A percentile compares a stretch with the other conserved stretches of the same genome.
phyloP scores from a whole-genome alignment of 2,329 filamentous ascomycete species.

The Paradendryphiella salina region DNA sequence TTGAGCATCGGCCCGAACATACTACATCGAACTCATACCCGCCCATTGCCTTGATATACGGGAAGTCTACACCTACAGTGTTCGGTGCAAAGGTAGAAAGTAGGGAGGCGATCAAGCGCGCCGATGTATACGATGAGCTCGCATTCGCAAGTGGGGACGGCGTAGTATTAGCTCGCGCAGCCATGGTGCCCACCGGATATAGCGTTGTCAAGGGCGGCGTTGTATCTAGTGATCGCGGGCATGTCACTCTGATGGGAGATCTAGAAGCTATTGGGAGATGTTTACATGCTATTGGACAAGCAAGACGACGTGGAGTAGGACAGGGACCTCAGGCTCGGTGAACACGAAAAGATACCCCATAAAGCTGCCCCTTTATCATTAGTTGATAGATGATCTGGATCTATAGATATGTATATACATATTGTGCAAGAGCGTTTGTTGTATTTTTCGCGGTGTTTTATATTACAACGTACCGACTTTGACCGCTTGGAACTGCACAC shows the following conservation, averaged over 20 bases:
- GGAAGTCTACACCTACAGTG: conserved; percentile 83
- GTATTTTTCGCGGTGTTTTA: no score
- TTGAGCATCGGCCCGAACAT: conserved; percentile 64
- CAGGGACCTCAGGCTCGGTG: conserved; percentile 48
- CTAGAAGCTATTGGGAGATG: conserved; percentile 77
- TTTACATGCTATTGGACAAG: conserved; percentile 68
- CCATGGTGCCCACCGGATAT: conserved; percentile 84
- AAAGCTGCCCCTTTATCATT: not conserved
- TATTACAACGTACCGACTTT: no score
- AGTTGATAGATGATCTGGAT: not conserved
- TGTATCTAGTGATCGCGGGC: conserved; percentile 79
- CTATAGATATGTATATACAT: not conserved
- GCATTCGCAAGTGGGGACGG: conserved; percentile 87
- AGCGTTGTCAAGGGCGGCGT: conserved; percentile 71
- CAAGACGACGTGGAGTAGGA: conserved; percentile 74
- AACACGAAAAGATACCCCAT: conserved; percentile 54
- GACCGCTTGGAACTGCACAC: no score
- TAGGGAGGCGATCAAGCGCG: conserved; percentile 71
- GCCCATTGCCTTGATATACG: conserved; percentile 80
- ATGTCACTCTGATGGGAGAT: conserved; percentile 86
- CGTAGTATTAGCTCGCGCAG: conserved; percentile 81
- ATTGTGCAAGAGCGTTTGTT: not conserved
- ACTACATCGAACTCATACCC: conserved; percentile 74
- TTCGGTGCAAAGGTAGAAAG: conserved; percentile 76
- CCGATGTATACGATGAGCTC: conserved; percentile 83